phyloP scores from a whole-genome alignment of 805 yeast genomes.

The Saturnispora halmiae region DNA sequence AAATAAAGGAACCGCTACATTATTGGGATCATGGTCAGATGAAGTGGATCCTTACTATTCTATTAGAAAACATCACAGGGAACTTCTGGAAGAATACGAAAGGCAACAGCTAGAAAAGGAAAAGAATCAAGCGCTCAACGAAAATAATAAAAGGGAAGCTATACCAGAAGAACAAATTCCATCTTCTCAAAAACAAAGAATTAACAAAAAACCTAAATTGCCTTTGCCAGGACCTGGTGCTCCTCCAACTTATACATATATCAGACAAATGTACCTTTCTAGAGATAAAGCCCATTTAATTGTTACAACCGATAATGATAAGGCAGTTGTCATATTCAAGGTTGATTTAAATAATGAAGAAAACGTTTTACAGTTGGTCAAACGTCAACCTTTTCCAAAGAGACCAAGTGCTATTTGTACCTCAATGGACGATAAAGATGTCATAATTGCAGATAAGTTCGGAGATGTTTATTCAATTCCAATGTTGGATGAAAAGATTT shows the following conservation, averaged over 20 bases:
- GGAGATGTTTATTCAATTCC: slow-evolving; percentile 81
- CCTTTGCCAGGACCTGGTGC: slow-evolving; percentile 64
- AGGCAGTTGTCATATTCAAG: slow-evolving; percentile 61
- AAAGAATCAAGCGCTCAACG: slow-evolving; percentile 11
- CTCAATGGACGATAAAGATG: slow-evolving; percentile 38
- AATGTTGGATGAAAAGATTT: slow-evolving; percentile 30
- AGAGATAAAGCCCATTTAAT: slow-evolving; percentile 47
- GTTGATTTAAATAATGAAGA: slow-evolving; percentile 22
- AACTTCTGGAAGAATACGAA: slow-evolving; percentile 28
- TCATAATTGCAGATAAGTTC: slow-evolving; percentile 85
- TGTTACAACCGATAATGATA: slow-evolving; percentile 75
- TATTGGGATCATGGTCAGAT: slow-evolving; percentile 59
- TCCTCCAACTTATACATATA: slow-evolving; percentile 55
- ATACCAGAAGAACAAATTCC: slow-evolving; percentile 15
- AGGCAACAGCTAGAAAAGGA: slow-evolving; percentile 22
- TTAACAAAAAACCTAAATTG: slow-evolving; percentile 37
- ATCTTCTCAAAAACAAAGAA: slow-evolving; percentile 25
- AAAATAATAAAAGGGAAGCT: slow-evolving; percentile 11
- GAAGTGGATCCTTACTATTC: slow-evolving; percentile 39
- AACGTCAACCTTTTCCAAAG: slow-evolving; percentile 77
- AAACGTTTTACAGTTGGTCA: slow-evolving; percentile 41
- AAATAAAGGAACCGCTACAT: slow-evolving; percentile 32
- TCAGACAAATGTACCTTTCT: slow-evolving; percentile 52
- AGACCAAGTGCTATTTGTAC: slow-evolving; percentile 81
- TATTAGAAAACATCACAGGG: slow-evolving; percentile 40